These are phyloP conservation scores for Phytophthora fragariaefolia DNA, from an alignment of 352 stramenopile genomes.

Conservation along the genomic window DNA sequence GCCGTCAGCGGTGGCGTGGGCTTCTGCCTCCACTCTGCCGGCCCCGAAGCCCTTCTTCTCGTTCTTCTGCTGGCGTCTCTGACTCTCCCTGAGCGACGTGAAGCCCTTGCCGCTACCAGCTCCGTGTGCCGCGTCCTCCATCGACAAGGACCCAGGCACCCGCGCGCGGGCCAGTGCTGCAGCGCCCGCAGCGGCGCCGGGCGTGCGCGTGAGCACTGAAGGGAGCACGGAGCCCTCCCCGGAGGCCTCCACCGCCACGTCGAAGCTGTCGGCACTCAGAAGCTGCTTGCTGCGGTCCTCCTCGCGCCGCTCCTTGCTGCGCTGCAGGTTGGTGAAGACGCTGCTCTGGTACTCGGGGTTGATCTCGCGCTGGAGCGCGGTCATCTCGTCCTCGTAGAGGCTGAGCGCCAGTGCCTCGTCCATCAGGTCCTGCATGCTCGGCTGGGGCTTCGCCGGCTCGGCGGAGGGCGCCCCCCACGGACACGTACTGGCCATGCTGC, in stretches of 20 bases:
- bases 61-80: constrained; percentile 60
- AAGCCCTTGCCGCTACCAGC: constrained; percentile 51
- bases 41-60: constrained; percentile 60
- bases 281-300: constrained; percentile 44
- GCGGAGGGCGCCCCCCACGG: constrained; percentile 25
- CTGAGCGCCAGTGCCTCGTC: constrained; percentile 70
- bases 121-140: constrained; percentile 50
- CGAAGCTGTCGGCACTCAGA: constrained; percentile 53
- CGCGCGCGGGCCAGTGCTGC: constrained; percentile 29
- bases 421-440: constrained; percentile 72
- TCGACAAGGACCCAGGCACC: constrained; percentile 40
- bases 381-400: constrained; percentile 70
- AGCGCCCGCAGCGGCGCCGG: constrained; percentile 21
- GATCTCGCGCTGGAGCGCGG: constrained; percentile 42
- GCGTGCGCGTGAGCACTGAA: constrained; percentile 34
- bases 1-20: constrained; percentile 68
- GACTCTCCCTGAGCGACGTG: constrained; percentile 62
- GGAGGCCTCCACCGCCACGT: constrained; percentile 12
- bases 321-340: constrained; percentile 45
- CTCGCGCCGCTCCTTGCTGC: constrained; percentile 42
- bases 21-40: constrained; percentile 55
- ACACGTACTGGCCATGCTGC: constrained; percentile 32
- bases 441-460: constrained; percentile 26
- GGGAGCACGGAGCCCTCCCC: constrained; percentile 19
- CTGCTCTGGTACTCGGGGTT: constrained; percentile 47